Conservation (phyloP, 2,329 filamentous ascomycete species). For the Thelonectria blattea region DNA sequence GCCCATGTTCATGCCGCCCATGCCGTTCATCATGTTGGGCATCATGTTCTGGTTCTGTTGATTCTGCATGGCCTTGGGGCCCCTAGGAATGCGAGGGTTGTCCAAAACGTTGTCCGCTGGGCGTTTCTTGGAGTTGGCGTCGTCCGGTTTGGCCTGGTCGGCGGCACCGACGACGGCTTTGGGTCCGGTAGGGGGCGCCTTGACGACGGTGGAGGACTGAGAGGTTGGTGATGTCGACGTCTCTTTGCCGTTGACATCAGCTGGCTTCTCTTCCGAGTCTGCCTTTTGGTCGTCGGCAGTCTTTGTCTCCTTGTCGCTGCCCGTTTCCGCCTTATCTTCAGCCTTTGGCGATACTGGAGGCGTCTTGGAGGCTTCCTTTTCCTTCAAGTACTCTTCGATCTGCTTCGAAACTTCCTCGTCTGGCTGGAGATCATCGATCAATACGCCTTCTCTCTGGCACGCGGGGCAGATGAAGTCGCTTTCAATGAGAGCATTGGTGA, state of each 20-base stretch:
- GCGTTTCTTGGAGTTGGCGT: slow-evolving; percentile 72
- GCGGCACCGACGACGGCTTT: slow-evolving; percentile 42
- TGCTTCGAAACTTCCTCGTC: slow-evolving; percentile 81
- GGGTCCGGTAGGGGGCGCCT: slow-evolving; percentile 41
- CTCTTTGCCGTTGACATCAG: slow-evolving; percentile 35
- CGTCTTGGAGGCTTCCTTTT: slow-evolving; percentile 60
- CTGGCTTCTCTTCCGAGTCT: slow-evolving; percentile 25
- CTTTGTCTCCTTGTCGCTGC: slow-evolving; percentile 47
- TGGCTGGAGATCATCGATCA: slow-evolving; percentile 87
- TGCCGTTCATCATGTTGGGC: slow-evolving; percentile 57
- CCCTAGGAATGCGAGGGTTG: slow-evolving; percentile 69
- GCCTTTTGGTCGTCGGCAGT: slow-evolving; percentile 45
- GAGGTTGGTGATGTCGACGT: slow-evolving; percentile 46
- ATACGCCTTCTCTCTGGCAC: slow-evolving; percentile 87
- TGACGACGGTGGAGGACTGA: slow-evolving; percentile 29
- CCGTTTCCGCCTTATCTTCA: slow-evolving; percentile 32
- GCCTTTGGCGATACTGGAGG: slow-evolving; percentile 42
- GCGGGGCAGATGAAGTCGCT: slow-evolving; percentile 95
- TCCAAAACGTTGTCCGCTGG: slow-evolving; percentile 75
- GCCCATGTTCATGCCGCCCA: slow-evolving; percentile 50
- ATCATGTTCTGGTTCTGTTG: slow-evolving; percentile 51
- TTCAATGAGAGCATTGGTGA: slow-evolving; percentile 97
- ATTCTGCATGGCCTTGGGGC: slow-evolving; percentile 66
- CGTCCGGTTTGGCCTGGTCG: slow-evolving; percentile 43
- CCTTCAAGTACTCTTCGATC: slow-evolving; percentile 75